Conservation (phyloP, 768 basidiomycete species). For the Xerocomellus amylosporus region DNA sequence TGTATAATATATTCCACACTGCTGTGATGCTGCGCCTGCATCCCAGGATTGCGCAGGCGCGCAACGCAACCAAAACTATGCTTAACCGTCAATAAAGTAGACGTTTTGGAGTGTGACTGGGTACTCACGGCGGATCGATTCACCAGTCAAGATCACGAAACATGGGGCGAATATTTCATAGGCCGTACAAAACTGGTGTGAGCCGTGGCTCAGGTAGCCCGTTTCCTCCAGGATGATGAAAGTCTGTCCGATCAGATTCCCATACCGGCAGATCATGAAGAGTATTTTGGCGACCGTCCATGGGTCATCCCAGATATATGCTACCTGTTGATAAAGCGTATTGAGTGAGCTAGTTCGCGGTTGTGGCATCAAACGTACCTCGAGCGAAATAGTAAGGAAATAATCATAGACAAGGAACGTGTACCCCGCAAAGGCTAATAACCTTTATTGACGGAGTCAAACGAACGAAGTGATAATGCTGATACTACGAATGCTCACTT, state of each 20-base stretch:
- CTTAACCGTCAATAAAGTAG: background rate
- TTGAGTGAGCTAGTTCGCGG: too few relatives aligned
- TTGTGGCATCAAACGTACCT: constrained; percentile 13
- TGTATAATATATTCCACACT: constrained; percentile 2
- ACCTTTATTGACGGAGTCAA: constrained; percentile 1
- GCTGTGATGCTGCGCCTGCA: constrained; percentile 1
- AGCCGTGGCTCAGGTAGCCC: constrained; percentile 18
- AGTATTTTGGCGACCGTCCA: constrained; percentile 15
- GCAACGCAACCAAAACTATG: constrained; percentile 25
- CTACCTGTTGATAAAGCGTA: constrained; percentile 8
- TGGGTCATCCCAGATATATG: constrained; percentile 16
- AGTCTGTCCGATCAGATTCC: constrained; percentile 18
- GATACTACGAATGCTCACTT: constrained; percentile 10
- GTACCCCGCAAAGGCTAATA: constrained; percentile 14
- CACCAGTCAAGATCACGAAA: constrained; percentile 13
- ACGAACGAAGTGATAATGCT: background rate
- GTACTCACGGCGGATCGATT: constrained; percentile 24
- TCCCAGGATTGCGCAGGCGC: constrained; percentile 25
- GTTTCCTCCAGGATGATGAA: constrained; percentile 24
- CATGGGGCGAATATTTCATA: background rate
- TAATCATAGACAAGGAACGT: constrained; percentile 27
- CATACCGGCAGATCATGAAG: constrained; percentile 21
- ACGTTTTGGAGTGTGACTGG: background rate
- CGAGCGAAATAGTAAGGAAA: constrained; percentile 25
- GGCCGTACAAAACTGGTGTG: constrained; percentile 18